Base-by-base conservation (phyloP, 108 stramenopile genomes). In the Conticribra guillardii region DNA sequence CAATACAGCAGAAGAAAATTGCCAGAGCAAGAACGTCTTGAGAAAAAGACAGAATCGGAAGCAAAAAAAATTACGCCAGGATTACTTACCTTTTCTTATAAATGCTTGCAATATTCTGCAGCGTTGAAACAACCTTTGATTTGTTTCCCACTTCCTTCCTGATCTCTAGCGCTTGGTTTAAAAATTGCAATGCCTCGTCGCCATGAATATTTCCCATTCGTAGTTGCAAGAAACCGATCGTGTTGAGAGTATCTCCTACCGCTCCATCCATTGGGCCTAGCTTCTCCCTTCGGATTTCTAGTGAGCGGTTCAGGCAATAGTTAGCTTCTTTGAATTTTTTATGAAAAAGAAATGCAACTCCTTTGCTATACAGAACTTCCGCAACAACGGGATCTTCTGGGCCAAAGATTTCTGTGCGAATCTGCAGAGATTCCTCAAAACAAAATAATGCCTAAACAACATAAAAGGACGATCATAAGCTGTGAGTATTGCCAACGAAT, bases 101-200 rank as follows among this genome's bases (percentile, higher is more conserved):
- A 18, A 90, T 73, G 62, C 90, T 89, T 44, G 87, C 88, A 48
- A 93, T 84, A 48, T 89, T 90, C 77, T 87, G 87, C 27, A 93
- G 79, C 1, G 92, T 93, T 27, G 87, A 87, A 26, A 89, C 87
- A 8, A 89, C 85, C 64, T 89, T 90, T 0, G 76, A 60, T 45
- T 81, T 76, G 51, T 93, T 88, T 28, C 78, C 78, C 32, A 86
- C 77, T 15, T 67, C 54, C 45, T 82, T 87, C 28, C 89, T 66
- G 9, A 93, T 86, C 33, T 82, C 83, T 28, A 90, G 85, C 1
- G 92, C 84, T 52, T 89, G 86, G 63, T 74, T 80, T 31, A 90
- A 57, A 8, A 82, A 50, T 15, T 64, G 63, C 1, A 90, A 67
- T 15, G 88, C 89, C 16, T 80, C 77, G 19, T 90, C 85, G 41